A percentile compares a stretch with the other conserved stretches of the same genome.
phyloP scores from a whole-genome alignment of 768 basidiomycete genomes.

The Rhizopogon vesiculosus region DNA sequence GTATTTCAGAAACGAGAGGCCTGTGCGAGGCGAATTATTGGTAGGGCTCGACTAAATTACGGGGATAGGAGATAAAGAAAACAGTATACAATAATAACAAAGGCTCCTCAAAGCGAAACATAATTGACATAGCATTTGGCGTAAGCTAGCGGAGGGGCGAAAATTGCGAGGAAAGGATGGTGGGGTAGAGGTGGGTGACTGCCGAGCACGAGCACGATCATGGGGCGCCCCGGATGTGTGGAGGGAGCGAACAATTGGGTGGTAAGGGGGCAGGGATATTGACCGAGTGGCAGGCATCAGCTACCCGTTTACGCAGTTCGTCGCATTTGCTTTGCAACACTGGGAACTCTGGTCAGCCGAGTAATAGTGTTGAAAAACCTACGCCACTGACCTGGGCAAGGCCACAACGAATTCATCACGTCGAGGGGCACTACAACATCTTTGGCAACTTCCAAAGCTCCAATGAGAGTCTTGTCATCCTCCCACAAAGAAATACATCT shows the following conservation, averaged over 20 bases:
- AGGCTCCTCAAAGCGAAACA: constrained; percentile 21
- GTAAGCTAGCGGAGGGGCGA: constrained; percentile 25
- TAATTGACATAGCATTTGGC: constrained; percentile 21
- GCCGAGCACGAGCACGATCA: constrained; percentile 7
- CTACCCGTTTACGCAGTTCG: constrained; percentile 44
- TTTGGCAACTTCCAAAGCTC: constrained; percentile 65
- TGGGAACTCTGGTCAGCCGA: constrained; percentile 14
- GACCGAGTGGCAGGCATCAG: constrained; percentile 41
- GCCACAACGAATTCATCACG: constrained; percentile 68
- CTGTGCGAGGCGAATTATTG: neutral
- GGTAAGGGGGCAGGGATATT: constrained; percentile 39
- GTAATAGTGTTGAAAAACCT: too few relatives aligned
- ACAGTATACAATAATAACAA: constrained; percentile 22
- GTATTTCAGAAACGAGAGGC: neutral
- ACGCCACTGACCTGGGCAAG: constrained; percentile 38
- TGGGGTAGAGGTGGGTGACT: neutral
- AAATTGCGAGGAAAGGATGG: constrained; percentile 2
- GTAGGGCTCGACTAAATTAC: neutral
- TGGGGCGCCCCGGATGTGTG: constrained; percentile 21
- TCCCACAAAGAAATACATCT: constrained; percentile 68
- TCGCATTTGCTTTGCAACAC: constrained; percentile 45
- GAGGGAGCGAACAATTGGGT: constrained; percentile 33
- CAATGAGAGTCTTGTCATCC: constrained; percentile 50
- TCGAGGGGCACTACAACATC: constrained; percentile 60
- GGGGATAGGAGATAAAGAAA: neutral